Conservation (phyloP, 805 yeast species). For the Starmerella powellii region DNA sequence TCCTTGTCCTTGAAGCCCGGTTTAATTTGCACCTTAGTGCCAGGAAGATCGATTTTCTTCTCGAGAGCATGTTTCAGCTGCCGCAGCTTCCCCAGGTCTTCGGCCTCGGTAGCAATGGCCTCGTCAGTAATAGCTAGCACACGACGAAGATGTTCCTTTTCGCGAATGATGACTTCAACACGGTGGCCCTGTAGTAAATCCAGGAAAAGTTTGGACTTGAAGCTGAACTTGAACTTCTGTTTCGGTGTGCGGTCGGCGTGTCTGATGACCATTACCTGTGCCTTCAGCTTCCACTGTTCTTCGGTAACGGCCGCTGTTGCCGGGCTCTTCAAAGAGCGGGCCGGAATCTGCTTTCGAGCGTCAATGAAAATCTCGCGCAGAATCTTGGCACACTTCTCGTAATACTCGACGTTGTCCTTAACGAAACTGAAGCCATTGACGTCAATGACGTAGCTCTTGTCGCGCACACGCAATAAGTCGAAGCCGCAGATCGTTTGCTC, state of each 20-base stretch:
- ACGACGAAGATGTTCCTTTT: conserved; percentile 69
- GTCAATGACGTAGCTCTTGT: conserved; percentile 84
- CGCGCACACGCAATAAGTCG: conserved; percentile 80
- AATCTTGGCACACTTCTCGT: conserved; percentile 70
- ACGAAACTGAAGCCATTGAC: conserved; percentile 98
- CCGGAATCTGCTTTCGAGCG: conserved; percentile 36
- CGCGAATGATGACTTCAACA: conserved; percentile 90
- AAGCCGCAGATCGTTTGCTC: conserved; percentile 95
- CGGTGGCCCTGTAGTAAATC: conserved; percentile 84
- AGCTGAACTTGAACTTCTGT: conserved; percentile 92
- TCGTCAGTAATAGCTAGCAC: conserved; percentile 73
- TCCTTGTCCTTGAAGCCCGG: conserved; percentile 40
- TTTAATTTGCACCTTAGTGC: conserved; percentile 90
- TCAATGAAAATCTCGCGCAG: conserved; percentile 60
- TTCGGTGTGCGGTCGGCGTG: conserved; percentile 99
- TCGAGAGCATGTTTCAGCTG: conserved; percentile 74
- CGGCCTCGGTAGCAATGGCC: conserved; percentile 64
- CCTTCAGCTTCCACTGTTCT: conserved; percentile 95
- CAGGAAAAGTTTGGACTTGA: conserved; percentile 74
- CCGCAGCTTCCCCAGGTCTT: conserved; percentile 63
- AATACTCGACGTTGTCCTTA: conserved; percentile 76
- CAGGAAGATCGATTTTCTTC: conserved; percentile 82
- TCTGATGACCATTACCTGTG: conserved; percentile 78
- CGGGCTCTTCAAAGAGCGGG: conserved; percentile 8
- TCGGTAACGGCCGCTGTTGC: conserved; percentile 16